A percentile compares a stretch with the other conserved stretches of the same genome.
Evolutionary conservation across 108 stramenopile species (phyloP).

Genomic region (Schizochytrium sp.): DNA sequence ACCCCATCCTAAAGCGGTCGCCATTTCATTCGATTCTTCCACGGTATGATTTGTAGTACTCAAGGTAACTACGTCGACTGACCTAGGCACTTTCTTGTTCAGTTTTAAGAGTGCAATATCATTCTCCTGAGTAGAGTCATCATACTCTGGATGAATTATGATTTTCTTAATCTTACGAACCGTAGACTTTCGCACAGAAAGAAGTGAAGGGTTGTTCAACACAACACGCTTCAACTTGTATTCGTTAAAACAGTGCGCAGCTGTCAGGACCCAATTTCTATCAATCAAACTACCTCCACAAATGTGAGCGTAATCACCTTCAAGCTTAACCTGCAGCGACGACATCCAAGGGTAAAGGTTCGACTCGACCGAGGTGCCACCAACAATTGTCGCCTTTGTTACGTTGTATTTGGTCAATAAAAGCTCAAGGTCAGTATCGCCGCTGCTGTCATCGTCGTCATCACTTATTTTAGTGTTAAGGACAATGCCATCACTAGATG

Average conservation of each 20-base stretch:
- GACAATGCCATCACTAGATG: too few species aligned
- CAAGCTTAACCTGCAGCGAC: conserved; percentile 14
- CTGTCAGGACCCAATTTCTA: neutral
- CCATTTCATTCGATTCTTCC: neutral
- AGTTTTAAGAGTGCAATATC: conserved; percentile 42
- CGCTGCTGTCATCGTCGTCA: too few species aligned
- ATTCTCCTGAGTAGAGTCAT: neutral
- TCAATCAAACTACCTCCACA: conserved; percentile 24
- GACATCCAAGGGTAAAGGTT: neutral
- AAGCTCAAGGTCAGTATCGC: too few species aligned
- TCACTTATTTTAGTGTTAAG: too few species aligned
- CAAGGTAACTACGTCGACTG: neutral
- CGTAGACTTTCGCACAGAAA: too few species aligned
- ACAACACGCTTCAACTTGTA: neutral
- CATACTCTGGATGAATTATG: neutral
- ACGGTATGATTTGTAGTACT: neutral
- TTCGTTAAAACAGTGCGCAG: conserved; percentile 33
- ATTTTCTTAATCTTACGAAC: neutral
- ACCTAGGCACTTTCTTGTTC: neutral
- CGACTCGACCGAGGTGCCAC: conserved; percentile 20
- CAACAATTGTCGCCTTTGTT: neutral
- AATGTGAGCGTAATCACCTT: neutral
- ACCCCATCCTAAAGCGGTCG: conserved; percentile 41
- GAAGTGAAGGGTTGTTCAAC: neutral
- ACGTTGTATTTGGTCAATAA: too few species aligned